Evolutionary conservation across 768 basidiomycete species (phyloP), one percentile per base, ranked within the genome.

Genomic region (Boletus fagicola): DNA sequence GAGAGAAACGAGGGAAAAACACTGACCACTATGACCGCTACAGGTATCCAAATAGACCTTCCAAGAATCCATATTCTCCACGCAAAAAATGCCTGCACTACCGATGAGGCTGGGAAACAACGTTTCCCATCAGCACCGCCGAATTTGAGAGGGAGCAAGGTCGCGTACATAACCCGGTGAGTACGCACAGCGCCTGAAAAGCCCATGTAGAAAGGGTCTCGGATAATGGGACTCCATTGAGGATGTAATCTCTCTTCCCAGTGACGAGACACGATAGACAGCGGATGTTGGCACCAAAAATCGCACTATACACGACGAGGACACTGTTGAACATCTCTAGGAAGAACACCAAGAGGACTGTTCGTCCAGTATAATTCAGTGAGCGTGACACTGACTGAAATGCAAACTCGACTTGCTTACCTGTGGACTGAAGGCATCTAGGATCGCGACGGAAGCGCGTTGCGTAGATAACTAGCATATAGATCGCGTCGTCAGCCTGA

Each of bases 51-150:
- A 26, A 51, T 3, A 10, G 55, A 59, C 3, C 9, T 38, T 22
- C 58, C 55, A 24, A 57, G 49, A 5, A 57, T 24, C 55, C 58
- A 59, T 12, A 58, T 58, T 10, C 58, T 59, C 55, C 54, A 51
- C 11, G 49, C 58, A 51, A 57, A 59, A 33, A 59, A 59, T 20
- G 38, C 30, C 30, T 59, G 55, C 7, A 51, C 56, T 22, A 47
- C 28, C 15, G 49, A 59, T 3, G 58, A 57, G 12, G 58, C 58
- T 59, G 10, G 31, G n/a, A 33, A 22, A 16, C 22, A 28, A 20
- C 6, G 24, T 24, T 50, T 31, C 30, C 6, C 22, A 30, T 42
- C 30, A 47, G 9, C 12, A 33, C 3, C 2, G 5, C 11, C 26
- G 22, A 24, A 39, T 7, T 10, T 38, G n/a, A 31, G 38, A 43